Evolutionary conservation across 306 rosid genomes (phyloP), one percentile per base, ranked within the genome.

Genomic region (Quercus gilva): DNA sequence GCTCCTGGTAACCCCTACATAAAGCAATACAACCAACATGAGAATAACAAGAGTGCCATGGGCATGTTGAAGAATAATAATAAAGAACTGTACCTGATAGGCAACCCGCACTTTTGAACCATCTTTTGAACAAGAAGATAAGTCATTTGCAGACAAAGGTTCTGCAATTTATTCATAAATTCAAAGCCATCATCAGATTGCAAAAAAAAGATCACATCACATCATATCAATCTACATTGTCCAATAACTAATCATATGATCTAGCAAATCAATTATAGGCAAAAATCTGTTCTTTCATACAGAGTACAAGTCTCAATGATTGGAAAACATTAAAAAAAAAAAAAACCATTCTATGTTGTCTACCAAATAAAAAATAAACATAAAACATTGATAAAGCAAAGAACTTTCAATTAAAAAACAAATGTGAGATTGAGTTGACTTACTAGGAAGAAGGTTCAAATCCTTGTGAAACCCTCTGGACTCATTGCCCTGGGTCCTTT

Each of bases 1-100:
- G 98, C 94, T 74, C 97, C 98, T 0, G 96, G 97, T 80, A 79
- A 78, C 21, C 98, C 98, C 98, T 94, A 81, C 51, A 84, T 55
- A 33, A 25, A 33, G 53, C 74, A 82, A 60, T 11, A 8, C 26
- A 84, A 78, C 49, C 20, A 64, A 74, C 76, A 33, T 83, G 75
- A 74, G 70, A 86, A 76, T 70, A 51, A 60, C 52, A 74, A 76
- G 69, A 73, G 74, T 76, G 77, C 28, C 45, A 45, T 29, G 52
- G 67, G 60, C 53, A 52, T 61, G 77, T 76, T 19, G 70, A 63
- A 78, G 68, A 57, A 64, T 74, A 74, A 43, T 49, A 56, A 76
- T 31, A 13, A 71, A 75, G 55, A 63, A 73, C 67, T 79, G 63
- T 88, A 94, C 97, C 98, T 91, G 98, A 81, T 86, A 94, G 52